Base-by-base conservation (phyloP, 2,329 filamentous ascomycete genomes). In the Diaporthe caulivora region DNA sequence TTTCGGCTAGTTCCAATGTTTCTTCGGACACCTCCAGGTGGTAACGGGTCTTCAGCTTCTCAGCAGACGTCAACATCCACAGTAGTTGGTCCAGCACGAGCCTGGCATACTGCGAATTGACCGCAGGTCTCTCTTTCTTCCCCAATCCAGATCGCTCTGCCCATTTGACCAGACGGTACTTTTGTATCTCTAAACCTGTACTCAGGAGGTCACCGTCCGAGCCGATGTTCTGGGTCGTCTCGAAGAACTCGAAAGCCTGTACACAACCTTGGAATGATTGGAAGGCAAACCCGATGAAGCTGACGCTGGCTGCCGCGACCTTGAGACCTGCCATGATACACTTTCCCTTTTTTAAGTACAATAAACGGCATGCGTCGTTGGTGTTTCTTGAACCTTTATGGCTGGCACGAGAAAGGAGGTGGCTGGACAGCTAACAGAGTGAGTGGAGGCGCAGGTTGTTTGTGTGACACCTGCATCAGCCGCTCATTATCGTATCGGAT, bases 31-130 rank as follows among this genome's bases (percentile, higher is more conserved):
- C 76, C 26, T 76, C 74, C 10, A 77, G 74, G 15, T 72, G 64
- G 55, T 77, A 77, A 51, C 75, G 76, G 54, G 60, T 58, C 58
- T 68, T 72, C 7, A 77, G 67, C 18, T 44, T 51, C 17, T 69
- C 67, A 40, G 76, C 76, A 13, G 73, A 75, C n/a, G 76, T 76
- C n/a, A 77, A 51, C 42, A 75, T 70, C 13, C 42, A 44, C 24
- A 72, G 31, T 1, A 77, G 62, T 47, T 77, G 76, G 44, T 73
- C 57, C 10, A 77, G 70, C 34, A 77, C n/a, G 11, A 75, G 72
- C 15, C 42, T 65, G 29, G 76, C 76, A 42, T 75, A 57, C 47
- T 77, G 72, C 76, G 76, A 77, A 71, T 77, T 77, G 40, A 77
- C 31, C 13, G 64, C 72, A 47, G 69, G 62, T 29, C 70, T 71